phyloP scores from a whole-genome alignment of 495 filamentous ascomycete species.

The Penicillium cataractarum region DNA sequence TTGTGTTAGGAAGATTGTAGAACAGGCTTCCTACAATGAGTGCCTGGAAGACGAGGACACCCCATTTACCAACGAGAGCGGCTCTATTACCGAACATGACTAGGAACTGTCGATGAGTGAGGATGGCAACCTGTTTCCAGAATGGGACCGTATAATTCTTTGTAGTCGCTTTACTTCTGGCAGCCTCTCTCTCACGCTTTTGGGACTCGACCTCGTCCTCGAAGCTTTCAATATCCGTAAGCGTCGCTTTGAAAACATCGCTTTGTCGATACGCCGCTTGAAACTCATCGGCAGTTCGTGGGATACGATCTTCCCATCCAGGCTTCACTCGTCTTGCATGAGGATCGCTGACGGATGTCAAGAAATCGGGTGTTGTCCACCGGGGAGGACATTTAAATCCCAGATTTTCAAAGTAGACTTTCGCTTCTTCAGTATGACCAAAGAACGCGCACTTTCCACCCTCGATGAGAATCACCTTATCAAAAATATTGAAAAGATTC shows the following conservation, averaged over 20 bases:
- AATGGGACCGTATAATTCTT: slow-evolving; percentile 70
- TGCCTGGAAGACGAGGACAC: slow-evolving; percentile 69
- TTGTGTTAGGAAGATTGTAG: slow-evolving; percentile 66
- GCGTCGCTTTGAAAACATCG: slow-evolving; percentile 34
- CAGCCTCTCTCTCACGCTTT: slow-evolving; percentile 48
- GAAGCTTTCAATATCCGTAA: slow-evolving; percentile 53
- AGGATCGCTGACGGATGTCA: slow-evolving; percentile 68
- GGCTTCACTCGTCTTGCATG: slow-evolving; percentile 60
- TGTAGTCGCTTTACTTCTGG: slow-evolving; percentile 49
- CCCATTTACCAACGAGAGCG: slow-evolving; percentile 55
- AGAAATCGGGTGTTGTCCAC: slow-evolving; percentile 70
- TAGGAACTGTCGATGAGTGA: slow-evolving; percentile 67
- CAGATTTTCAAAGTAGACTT: slow-evolving; percentile 63
- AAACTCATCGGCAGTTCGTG: slow-evolving; percentile 62
- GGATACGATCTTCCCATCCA: slow-evolving; percentile 64
- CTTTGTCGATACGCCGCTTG: slow-evolving; percentile 56
- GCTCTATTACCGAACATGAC: slow-evolving; percentile 66
- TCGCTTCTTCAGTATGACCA: slow-evolving; percentile 59
- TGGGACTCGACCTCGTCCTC: slow-evolving; percentile 53
- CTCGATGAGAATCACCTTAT: slow-evolving; percentile 72
- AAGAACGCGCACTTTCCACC: slow-evolving; percentile 69
- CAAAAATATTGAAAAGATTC: slow-evolving; percentile 68
- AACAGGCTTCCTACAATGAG: slow-evolving; percentile 79
- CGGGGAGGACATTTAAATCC: slow-evolving; percentile 63
- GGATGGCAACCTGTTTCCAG: slow-evolving; percentile 66